Evolutionary conservation across 2,329 filamentous ascomycete genomes (phyloP).

Genomic region (Chrysosporium keratinophilum): DNA sequence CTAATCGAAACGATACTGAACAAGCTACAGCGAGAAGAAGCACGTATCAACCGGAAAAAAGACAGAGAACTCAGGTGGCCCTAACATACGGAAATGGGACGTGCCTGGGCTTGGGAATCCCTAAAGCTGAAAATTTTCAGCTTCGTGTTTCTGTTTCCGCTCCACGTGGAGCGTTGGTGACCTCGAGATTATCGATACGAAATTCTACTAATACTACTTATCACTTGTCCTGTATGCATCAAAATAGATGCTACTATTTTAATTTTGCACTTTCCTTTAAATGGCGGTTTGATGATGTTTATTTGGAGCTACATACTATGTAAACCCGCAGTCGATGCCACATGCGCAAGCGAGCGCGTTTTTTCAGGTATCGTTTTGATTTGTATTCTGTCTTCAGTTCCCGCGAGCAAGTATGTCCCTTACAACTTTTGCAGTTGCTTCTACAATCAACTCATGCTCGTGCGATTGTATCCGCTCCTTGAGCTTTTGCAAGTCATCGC

Average conservation of each 20-base stretch:
- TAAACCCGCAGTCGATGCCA: too few species aligned
- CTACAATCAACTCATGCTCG: slow-evolving; percentile 1
- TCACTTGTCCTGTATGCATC: too few species aligned
- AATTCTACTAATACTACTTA: too few species aligned
- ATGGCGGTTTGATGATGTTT: too few species aligned
- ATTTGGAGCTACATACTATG: too few species aligned
- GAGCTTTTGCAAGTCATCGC: slow-evolving; percentile 34
- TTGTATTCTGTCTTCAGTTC: background rate
- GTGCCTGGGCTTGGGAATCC: background rate
- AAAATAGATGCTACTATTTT: too few species aligned
- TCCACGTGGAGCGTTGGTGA: too few species aligned
- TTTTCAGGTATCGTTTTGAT: background rate
- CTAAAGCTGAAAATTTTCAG: background rate
- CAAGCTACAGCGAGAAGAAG: background rate
- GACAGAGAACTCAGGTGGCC: background rate
- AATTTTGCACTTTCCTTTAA: too few species aligned
- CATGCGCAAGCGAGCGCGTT: too few species aligned
- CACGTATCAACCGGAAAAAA: background rate
- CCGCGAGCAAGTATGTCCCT: background rate
- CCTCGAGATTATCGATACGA: too few species aligned
- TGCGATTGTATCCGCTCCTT: background rate
- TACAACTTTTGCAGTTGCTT: background rate
- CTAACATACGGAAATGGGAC: background rate
- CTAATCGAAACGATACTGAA: background rate
- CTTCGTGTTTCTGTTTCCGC: too few species aligned